Evolutionary conservation across 129 eudicot species (phyloP), one percentile per base, ranked within the genome.

Genomic region (Pseudognaphalium luteoalbum): DNA sequence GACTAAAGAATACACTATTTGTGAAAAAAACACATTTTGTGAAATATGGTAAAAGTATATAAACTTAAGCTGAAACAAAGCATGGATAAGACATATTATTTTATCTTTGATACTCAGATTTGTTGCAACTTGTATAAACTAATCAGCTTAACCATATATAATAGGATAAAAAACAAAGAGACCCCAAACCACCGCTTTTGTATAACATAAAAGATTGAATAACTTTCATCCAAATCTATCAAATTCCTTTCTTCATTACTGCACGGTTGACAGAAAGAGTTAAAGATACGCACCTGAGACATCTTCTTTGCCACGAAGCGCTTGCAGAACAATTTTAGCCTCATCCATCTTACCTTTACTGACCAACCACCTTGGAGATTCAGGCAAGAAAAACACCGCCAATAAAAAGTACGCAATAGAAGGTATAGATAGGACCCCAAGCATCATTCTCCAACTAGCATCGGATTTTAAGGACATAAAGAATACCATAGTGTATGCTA

Each of bases 301-400:
- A 83, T 95, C 99, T 81, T 91, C 99, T 76, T 84, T 83, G 64
- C 99, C 96, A 52, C 96, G 97, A 57, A 95, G 77, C 72, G 76
- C 79, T 52, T 89, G 97, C 42, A 95, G 71, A 67, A 95, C 96
- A 35, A 28, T 66, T 80, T 83, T 89, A 57, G 97, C 97, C 86
- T 91, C 97, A 17, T 68, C 81, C 99, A 89, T 95, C 82, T 73
- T 82, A 70, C 99, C 97, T 85, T 95, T 89, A 78, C 99, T 91
- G n/a, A 91, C 99, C 57, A 95, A 91, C 99, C 99, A 95, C 57
- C 99, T 81, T 4, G 99, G 99, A 70, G 99, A 95, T 84, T 95
- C 99, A 14, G 99, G 99, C 71, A 95, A 78, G 86, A 71, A 95
- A 76, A 83, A 87, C 69, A 86, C 86, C 5, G 89, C 84, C 78